Percentiles rank a stretch among this genome's conserved stretches.
Evolutionary conservation across 495 filamentous ascomycete species (phyloP).

Genomic region (Xylaria acuta): DNA sequence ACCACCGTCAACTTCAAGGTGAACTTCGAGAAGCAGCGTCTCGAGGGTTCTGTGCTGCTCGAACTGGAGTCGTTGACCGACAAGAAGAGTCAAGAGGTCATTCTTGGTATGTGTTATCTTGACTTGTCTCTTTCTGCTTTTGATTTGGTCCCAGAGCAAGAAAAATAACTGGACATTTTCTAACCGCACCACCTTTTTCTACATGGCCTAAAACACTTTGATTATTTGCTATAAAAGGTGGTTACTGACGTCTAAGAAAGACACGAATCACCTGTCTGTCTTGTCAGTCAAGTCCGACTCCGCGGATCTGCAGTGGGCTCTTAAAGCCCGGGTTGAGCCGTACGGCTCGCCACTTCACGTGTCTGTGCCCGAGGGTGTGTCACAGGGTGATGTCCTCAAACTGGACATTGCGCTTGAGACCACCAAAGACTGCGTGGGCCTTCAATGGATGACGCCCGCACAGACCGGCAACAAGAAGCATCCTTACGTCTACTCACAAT

Average conservation of each 20-base stretch:
- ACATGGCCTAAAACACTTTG: not conserved
- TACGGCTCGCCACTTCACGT: constrained; percentile 83
- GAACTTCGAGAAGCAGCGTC: constrained; percentile 75
- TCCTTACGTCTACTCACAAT: constrained; percentile 98
- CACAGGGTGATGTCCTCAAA: constrained; percentile 67
- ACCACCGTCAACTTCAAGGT: constrained; percentile 79
- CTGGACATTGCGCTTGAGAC: constrained; percentile 68
- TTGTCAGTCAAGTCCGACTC: constrained; percentile 67
- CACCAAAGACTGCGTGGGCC: constrained; percentile 84
- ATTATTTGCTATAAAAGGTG: not conserved
- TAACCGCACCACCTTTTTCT: not conserved
- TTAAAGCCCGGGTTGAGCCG: constrained; percentile 71
- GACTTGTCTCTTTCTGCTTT: not conserved
- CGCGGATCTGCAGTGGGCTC: constrained; percentile 64
- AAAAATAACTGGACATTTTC: not conserved
- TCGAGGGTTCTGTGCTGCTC: constrained; percentile 77
- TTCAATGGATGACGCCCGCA: constrained; percentile 90
- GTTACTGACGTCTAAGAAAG: constrained; percentile 9
- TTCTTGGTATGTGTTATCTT: constrained; percentile 58
- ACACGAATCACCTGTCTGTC: constrained; percentile 82
- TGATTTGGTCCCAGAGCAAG: not conserved
- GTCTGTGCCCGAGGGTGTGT: constrained; percentile 64
- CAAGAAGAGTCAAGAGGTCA: constrained; percentile 70
- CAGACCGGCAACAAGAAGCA: constrained; percentile 93
- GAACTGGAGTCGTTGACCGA: constrained; percentile 75